A percentile compares a stretch with the other conserved stretches of the same genome.
These are phyloP conservation scores for Colletotrichum neosansevieriae DNA, from an alignment of 2,329 filamentous ascomycete species.

Conservation along the genomic window DNA sequence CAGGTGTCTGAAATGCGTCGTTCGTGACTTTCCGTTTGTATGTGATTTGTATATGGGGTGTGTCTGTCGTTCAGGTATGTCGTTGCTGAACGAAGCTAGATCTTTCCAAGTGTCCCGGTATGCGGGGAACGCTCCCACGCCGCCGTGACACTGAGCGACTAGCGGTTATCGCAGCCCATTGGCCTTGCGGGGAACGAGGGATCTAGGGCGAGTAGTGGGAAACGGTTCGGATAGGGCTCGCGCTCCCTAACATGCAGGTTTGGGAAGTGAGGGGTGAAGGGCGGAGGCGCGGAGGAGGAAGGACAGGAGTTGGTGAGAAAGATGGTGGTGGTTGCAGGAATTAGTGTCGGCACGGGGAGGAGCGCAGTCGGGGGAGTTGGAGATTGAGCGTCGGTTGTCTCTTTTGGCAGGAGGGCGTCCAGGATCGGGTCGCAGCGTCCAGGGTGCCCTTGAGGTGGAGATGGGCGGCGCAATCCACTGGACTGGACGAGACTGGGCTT, in stretches of 20 bases:
- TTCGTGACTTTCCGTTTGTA: slow-evolving; percentile 13
- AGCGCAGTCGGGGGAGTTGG: slow-evolving; percentile 34
- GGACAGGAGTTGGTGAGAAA: slow-evolving; percentile 25
- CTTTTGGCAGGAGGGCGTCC: slow-evolving; percentile 33
- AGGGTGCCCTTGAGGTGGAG: slow-evolving; percentile 28
- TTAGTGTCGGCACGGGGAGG: slow-evolving; percentile 18
- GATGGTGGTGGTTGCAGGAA: slow-evolving; percentile 15
- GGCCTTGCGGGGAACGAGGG: slow-evolving; percentile 48
- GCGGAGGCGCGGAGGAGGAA: slow-evolving; percentile 22
- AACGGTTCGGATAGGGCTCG: slow-evolving; percentile 24
- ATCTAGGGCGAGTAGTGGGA: slow-evolving; percentile 25
- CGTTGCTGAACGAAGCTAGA: slow-evolving; percentile 23
- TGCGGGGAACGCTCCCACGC: slow-evolving; percentile 70
- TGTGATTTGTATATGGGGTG: slow-evolving; percentile 9
- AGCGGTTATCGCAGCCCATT: slow-evolving; percentile 70
- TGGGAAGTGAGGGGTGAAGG: slow-evolving; percentile 42
- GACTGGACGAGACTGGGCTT: slow-evolving; percentile 4
- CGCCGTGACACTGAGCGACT: slow-evolving; percentile 67
- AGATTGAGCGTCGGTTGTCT: slow-evolving; percentile 37
- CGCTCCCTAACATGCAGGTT: slow-evolving; percentile 36
- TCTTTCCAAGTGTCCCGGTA: slow-evolving; percentile 54
- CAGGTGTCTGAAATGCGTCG: slow-evolving; percentile 14
- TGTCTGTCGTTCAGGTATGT: slow-evolving; percentile 16
- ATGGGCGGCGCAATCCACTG: slow-evolving; percentile 19
- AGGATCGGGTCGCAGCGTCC: slow-evolving; percentile 16